phyloP scores from a whole-genome alignment of 768 basidiomycete genomes.

The Hysterangium stoloniferum region DNA sequence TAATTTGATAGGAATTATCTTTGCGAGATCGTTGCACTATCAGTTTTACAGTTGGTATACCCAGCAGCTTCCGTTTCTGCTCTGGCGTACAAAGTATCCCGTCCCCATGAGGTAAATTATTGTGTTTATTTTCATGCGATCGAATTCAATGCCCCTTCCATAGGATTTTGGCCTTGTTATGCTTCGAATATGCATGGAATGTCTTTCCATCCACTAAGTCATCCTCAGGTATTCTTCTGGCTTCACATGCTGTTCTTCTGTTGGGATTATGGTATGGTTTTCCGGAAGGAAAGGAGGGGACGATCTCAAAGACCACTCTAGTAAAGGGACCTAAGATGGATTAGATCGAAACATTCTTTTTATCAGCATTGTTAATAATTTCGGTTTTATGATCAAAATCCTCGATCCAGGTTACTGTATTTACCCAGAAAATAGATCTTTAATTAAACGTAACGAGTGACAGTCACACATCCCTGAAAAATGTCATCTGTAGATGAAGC shows the following conservation, averaged over 20 bases:
- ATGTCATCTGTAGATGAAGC: constrained; percentile 40
- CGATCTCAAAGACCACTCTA: no score
- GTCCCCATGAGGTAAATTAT: constrained; percentile 44
- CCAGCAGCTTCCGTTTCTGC: constrained; percentile 78
- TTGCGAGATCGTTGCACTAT: constrained; percentile 92
- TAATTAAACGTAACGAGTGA: background rate
- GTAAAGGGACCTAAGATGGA: background rate
- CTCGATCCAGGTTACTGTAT: no score
- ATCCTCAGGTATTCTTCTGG: constrained; percentile 51
- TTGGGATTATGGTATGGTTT: constrained; percentile 48
- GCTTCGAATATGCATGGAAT: constrained; percentile 84
- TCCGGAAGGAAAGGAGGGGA: constrained; percentile 25
- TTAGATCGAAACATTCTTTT: background rate
- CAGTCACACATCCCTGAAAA: background rate
- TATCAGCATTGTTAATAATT: background rate
- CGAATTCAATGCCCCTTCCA: constrained; percentile 8
- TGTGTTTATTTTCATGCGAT: constrained; percentile 1
- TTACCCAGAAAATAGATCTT: background rate
- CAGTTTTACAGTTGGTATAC: constrained; percentile 99
- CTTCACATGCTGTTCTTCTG: constrained; percentile 44
- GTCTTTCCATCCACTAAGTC: constrained; percentile 70
- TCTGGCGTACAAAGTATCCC: constrained; percentile 67
- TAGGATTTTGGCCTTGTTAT: constrained; percentile 53
- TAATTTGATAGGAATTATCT: constrained; percentile 86
- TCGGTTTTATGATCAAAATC: background rate